These are phyloP conservation scores for Alternaria sp. DNA, from an alignment of 2,329 filamentous ascomycete species.

Conservation along the genomic window DNA sequence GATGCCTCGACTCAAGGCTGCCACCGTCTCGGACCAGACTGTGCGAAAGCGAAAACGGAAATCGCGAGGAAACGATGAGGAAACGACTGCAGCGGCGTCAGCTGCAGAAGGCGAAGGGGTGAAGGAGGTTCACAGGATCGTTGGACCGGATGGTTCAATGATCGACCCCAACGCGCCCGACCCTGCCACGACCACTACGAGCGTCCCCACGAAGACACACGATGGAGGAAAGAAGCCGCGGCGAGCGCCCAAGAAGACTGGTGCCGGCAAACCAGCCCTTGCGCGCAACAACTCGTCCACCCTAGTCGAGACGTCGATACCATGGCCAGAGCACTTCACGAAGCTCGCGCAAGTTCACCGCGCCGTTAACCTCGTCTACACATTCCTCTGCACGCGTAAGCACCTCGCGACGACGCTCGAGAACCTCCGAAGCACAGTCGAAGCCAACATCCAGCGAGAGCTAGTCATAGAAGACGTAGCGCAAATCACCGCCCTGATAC, in stretches of 20 bases:
- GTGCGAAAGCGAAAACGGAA: conserved; percentile 54
- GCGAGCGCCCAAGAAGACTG: conserved; percentile 50
- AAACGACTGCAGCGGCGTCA: conserved; percentile 17
- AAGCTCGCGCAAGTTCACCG: conserved; percentile 76
- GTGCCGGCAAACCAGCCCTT: conserved; percentile 45
- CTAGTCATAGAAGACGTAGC: conserved; percentile 81
- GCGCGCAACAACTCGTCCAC: conserved; percentile 56
- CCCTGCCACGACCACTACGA: conserved; percentile 47
- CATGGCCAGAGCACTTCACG: conserved; percentile 79
- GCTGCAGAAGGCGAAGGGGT: conserved; percentile 11
- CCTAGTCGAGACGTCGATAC: conserved; percentile 58
- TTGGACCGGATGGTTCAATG: conserved; percentile 3
- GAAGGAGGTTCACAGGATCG: conserved; percentile 3
- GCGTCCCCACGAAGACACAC: conserved; percentile 62
- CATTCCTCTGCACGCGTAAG: conserved; percentile 92
- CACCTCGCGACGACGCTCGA: conserved; percentile 91
- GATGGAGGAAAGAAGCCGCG: conserved; percentile 63
- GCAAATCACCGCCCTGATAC: conserved; percentile 77
- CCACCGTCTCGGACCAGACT: conserved; percentile 53
- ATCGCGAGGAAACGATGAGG: conserved; percentile 30
- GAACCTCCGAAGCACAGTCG: conserved; percentile 82
- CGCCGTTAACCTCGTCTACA: conserved; percentile 90
- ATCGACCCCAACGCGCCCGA: background rate
- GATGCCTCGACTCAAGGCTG: conserved; percentile 48
- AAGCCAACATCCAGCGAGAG: conserved; percentile 76